These are phyloP conservation scores for Mortierella sp. DNA, from an alignment of 371 early-diverging fungal genomes.

Conservation along the genomic window DNA sequence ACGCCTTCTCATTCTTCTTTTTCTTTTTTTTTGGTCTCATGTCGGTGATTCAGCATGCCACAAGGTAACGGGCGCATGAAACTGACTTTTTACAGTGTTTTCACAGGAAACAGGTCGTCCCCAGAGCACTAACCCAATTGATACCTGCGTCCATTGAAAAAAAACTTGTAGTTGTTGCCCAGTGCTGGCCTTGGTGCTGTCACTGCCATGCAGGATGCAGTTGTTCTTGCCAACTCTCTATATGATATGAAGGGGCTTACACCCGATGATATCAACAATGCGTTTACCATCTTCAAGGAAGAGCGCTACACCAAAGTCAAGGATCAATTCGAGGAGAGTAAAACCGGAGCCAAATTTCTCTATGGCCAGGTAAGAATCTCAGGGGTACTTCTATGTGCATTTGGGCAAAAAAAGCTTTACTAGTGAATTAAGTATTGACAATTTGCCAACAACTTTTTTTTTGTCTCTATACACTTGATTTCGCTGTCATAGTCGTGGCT, in stretches of 20 bases:
- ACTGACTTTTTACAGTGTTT: not conserved
- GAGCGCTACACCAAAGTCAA: too few species aligned
- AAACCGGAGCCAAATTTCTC: too few species aligned
- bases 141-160: too few species aligned
- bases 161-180: not conserved
- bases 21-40: not conserved
- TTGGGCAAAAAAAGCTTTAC: too few species aligned
- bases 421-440: too few species aligned
- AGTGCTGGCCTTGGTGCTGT: not conserved
- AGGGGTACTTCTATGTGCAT: too few species aligned
- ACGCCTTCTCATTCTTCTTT: not conserved
- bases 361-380: too few species aligned
- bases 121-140: too few species aligned
- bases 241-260: not conserved
- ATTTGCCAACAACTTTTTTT: not conserved
- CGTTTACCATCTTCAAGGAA: too few species aligned
- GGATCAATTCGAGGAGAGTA: too few species aligned
- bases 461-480: not conserved
- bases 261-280: not conserved
- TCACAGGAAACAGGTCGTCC: too few species aligned
- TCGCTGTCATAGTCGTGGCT: not conserved
- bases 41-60: not conserved
- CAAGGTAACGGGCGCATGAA: not conserved
- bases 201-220: conserved; percentile 5
- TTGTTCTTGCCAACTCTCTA: not conserved